phyloP scores from a whole-genome alignment of 2,329 filamentous ascomycete genomes.

The Didymella lethalis region DNA sequence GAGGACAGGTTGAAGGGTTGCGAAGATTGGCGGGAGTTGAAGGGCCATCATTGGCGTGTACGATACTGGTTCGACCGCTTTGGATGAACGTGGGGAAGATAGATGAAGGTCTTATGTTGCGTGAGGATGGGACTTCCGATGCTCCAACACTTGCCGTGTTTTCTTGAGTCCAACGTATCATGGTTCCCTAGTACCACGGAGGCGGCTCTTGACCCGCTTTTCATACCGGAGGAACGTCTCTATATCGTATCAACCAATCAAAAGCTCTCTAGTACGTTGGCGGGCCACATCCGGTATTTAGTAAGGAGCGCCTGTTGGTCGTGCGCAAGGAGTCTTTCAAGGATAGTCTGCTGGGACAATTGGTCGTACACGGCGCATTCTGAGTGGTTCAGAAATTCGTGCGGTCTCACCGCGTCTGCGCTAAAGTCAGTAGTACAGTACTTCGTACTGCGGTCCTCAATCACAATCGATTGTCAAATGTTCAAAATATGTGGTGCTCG shows the following conservation, averaged over 20 bases:
- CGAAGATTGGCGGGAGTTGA: conserved; percentile 19
- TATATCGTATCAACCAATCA: conserved; percentile 5
- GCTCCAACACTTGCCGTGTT: neutral
- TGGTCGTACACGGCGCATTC: neutral
- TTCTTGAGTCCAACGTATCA: neutral
- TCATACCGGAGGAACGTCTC: neutral
- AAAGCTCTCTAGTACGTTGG: conserved; percentile 2
- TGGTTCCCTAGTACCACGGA: neutral
- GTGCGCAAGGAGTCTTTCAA: neutral
- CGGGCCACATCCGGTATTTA: neutral
- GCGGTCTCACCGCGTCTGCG: neutral
- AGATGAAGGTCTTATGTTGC: no score
- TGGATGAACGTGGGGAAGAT: neutral
- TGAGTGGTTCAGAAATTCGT: conserved; percentile 1
- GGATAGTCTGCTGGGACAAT: neutral
- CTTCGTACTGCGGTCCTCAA: neutral
- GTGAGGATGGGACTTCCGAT: neutral
- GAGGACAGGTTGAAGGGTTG: conserved; percentile 24
- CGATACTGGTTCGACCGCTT: neutral
- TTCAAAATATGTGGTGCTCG: neutral
- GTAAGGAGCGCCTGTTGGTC: neutral
- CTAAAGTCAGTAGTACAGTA: neutral
- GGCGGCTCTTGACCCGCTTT: conserved; percentile 9
- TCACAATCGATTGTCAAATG: neutral
- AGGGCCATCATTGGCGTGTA: conserved; percentile 10